Evolutionary conservation across 169 alveolate species (phyloP).

Genomic region (Cryptosporidium viatorum): DNA sequence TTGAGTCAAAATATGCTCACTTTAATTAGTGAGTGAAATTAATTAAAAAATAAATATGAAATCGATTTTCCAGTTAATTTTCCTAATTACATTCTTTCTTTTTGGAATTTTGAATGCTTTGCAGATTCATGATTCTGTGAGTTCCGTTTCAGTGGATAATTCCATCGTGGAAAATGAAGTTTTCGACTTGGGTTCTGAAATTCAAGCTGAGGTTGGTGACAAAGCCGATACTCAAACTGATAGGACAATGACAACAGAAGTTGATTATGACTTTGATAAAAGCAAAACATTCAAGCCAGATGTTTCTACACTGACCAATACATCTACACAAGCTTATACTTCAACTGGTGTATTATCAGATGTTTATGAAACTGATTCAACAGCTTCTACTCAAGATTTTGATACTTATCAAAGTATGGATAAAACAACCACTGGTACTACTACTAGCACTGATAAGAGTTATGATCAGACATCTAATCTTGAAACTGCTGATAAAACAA

Average conservation of each 20-base stretch:
- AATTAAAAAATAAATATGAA: constrained; percentile 19
- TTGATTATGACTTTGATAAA: not conserved
- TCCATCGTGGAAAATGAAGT: not conserved
- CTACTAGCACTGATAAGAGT: not conserved
- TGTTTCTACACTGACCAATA: not conserved
- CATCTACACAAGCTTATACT: not conserved
- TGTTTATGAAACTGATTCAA: not conserved
- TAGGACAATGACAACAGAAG: not conserved
- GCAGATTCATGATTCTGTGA: not conserved
- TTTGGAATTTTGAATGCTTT: constrained; percentile 8
- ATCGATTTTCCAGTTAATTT: constrained; percentile 27
- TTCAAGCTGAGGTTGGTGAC: not conserved
- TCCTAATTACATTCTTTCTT: not conserved
- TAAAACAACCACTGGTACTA: not conserved
- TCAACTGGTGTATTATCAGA: not conserved
- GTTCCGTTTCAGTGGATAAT: not conserved
- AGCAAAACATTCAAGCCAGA: too few species aligned
- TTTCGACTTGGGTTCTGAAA: not conserved
- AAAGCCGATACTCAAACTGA: not conserved
- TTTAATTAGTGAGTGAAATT: not conserved
- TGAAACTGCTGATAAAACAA: not conserved
- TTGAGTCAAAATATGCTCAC: not conserved
- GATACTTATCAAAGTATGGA: not conserved
- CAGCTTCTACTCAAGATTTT: not conserved
- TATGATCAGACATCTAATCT: not conserved